Conservation (phyloP, 257 asterid species). For the Vinca minor region DNA sequence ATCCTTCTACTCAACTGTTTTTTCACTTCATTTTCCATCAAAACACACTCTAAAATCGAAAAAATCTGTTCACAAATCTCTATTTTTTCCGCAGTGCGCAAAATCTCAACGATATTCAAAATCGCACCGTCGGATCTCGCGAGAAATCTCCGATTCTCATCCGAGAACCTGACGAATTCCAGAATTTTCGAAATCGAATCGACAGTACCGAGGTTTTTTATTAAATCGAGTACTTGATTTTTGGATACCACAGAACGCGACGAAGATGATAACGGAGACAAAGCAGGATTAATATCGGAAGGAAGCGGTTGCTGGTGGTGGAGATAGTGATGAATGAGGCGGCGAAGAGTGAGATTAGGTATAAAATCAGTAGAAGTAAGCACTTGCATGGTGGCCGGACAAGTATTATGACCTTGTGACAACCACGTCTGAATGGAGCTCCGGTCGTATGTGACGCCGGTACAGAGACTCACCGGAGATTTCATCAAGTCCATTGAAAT, state of each 20-base stretch:
- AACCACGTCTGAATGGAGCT: slow-evolving; percentile 82
- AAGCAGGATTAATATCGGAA: slow-evolving; percentile 24
- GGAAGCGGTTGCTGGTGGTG: slow-evolving; percentile 30
- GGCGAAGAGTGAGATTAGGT: slow-evolving; percentile 87
- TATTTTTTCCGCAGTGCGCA: slow-evolving; percentile 31
- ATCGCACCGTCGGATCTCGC: slow-evolving; percentile 31
- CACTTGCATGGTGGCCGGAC: slow-evolving; percentile 89
- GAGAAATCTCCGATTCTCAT: slow-evolving; percentile 44
- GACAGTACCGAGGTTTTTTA: slow-evolving; percentile 15
- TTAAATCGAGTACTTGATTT: slow-evolving; percentile 30
- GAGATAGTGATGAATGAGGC: slow-evolving; percentile 71
- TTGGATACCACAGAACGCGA: slow-evolving; percentile 19
- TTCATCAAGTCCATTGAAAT: slow-evolving; percentile 94
- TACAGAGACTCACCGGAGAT: slow-evolving; percentile 84
- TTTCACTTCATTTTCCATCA: slow-evolving; percentile 32
- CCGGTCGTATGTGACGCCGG: slow-evolving; percentile 95
- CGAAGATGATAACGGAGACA: slow-evolving; percentile 16
- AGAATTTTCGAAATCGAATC: slow-evolving; percentile 31
- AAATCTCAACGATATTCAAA: slow-evolving; percentile 22
- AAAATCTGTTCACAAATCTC: slow-evolving; percentile 44
- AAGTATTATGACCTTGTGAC: slow-evolving; percentile 75
- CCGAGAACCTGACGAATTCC: slow-evolving; percentile 40
- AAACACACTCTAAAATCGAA: slow-evolving; percentile 44
- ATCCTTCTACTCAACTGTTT: slow-evolving; percentile 37
- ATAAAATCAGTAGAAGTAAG: slow-evolving; percentile 59